Percentiles rank a stretch among this genome's conserved stretches.
Conservation (phyloP, 2,329 filamentous ascomycete genomes). For the Massarina eburnea region DNA sequence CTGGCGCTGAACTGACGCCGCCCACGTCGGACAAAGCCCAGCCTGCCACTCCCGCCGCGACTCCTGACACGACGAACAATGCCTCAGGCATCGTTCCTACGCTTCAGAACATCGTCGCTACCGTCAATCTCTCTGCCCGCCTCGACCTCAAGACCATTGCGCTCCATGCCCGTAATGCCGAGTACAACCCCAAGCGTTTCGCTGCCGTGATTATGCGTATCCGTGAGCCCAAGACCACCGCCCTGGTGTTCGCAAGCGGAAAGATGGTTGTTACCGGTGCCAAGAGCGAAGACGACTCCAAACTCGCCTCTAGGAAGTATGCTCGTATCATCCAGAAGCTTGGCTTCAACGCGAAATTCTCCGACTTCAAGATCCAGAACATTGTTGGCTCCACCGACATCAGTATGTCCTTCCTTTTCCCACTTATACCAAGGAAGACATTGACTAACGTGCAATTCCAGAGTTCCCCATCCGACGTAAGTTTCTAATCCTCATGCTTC, state of each 20-base stretch:
- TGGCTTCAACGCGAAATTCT: constrained; percentile 99
- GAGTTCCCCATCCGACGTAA: constrained; percentile 86
- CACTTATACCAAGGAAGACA: no score
- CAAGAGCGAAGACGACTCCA: constrained; percentile 96
- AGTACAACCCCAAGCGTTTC: constrained; percentile 99
- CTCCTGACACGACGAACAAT: constrained; percentile 72
- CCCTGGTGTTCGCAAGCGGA: constrained; percentile 94
- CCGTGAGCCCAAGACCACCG: constrained; percentile 97
- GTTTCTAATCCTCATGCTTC: neutral
- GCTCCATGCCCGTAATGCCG: constrained; percentile 94
- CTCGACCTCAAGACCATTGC: constrained; percentile 99
- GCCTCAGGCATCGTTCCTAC: constrained; percentile 69
- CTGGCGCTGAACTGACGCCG: constrained; percentile 74
- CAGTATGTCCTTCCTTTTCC: no score
- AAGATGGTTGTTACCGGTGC: constrained; percentile 99
- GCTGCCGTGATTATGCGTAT: constrained; percentile 99
- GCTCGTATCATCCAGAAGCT: constrained; percentile 99
- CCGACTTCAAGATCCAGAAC: constrained; percentile 87
- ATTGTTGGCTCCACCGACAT: constrained; percentile 84
- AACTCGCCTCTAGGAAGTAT: constrained; percentile 95
- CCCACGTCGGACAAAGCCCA: constrained; percentile 69
- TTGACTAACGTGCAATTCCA: no score
- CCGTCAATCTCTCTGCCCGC: constrained; percentile 98
- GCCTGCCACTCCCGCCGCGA: constrained; percentile 81
- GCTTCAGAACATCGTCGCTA: constrained; percentile 84